A percentile compares a stretch with the other conserved stretches of the same genome.
These are phyloP conservation scores for Saccharomycopsis oosterbeekiorum DNA, from an alignment of 805 yeast species.

Conservation along the genomic window DNA sequence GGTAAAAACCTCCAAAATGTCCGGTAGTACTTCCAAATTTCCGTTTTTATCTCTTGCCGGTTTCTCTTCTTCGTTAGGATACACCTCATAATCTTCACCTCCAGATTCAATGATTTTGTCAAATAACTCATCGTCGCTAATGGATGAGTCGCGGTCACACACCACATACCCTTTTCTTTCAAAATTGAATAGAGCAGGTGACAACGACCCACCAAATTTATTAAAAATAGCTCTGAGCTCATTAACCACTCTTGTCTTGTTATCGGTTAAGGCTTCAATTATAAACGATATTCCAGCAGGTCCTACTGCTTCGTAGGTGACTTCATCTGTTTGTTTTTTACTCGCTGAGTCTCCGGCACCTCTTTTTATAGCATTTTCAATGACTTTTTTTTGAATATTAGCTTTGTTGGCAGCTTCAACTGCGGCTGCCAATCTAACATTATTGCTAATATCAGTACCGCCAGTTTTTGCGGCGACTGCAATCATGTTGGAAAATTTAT, in stretches of 20 bases:
- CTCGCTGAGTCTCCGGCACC: slow-evolving; percentile 60
- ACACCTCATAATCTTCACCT: slow-evolving; percentile 59
- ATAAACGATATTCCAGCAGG: slow-evolving; percentile 87
- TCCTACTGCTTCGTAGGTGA: slow-evolving; percentile 79
- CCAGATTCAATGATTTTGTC: slow-evolving; percentile 72
- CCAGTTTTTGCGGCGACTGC: slow-evolving; percentile 66
- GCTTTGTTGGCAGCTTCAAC: slow-evolving; percentile 68
- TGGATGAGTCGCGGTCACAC: slow-evolving; percentile 31
- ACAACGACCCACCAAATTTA: slow-evolving; percentile 56
- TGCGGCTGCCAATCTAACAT: slow-evolving; percentile 54
- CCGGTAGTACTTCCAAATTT: slow-evolving; percentile 15
- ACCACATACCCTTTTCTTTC: slow-evolving; percentile 67
- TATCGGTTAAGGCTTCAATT: slow-evolving; percentile 83
- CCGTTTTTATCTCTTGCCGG: slow-evolving; percentile 26
- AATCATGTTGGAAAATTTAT: slow-evolving; percentile 62
- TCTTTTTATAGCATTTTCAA: slow-evolving; percentile 80
- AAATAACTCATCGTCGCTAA: slow-evolving; percentile 47
- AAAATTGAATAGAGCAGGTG: slow-evolving; percentile 74
- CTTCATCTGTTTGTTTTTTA: slow-evolving; percentile 39
- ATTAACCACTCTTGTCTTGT: slow-evolving; percentile 72
- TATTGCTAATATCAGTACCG: slow-evolving; percentile 57
- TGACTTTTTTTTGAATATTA: slow-evolving; percentile 73
- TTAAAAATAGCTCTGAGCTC: slow-evolving; percentile 65
- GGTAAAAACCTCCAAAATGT: slow-evolving; percentile 42
- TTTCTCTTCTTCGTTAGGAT: slow-evolving; percentile 28